A percentile compares a stretch with the other conserved stretches of the same genome.
These are phyloP conservation scores for Nakaseomyces nivariensis DNA, from an alignment of 1,139 yeast genomes.

Conservation along the genomic window DNA sequence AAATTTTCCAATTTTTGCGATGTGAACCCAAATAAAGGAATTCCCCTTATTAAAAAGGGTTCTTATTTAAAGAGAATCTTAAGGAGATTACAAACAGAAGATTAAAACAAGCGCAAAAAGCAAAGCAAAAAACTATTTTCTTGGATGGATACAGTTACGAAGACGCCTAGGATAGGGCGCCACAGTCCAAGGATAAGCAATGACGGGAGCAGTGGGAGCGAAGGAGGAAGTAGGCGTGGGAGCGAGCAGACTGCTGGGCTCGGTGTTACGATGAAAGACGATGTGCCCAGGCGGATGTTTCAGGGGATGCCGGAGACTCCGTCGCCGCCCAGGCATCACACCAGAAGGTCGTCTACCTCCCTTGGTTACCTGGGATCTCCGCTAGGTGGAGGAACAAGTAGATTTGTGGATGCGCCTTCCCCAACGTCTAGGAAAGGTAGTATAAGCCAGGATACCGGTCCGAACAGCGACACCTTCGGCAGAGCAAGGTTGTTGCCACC, in stretches of 20 bases:
- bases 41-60: no score
- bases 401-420: not conserved
- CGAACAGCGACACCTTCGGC: not conserved
- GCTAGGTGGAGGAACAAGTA: not conserved
- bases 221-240: not conserved
- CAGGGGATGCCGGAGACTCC: conserved; percentile 3
- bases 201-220: not conserved
- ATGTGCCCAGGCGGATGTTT: not conserved
- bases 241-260: not conserved
- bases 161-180: conserved; percentile 1
- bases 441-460: conserved; percentile 8
- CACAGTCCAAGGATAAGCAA: not conserved
- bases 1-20: no score
- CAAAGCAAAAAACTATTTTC: not conserved
- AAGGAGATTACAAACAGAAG: not conserved
- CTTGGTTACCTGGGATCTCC: conserved; percentile 1
- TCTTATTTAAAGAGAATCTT: no score
- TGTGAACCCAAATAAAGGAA: no score
- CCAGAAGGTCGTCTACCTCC: conserved; percentile 3
- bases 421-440: conserved; percentile 2
- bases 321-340: conserved; percentile 1
- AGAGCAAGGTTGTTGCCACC: conserved; percentile 31
- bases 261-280: not conserved
- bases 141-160: conserved; percentile 1
- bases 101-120: not conserved